Evolutionary conservation across 441 rosid species (phyloP).

Genomic region (Pelargonium exstipulatum): DNA sequence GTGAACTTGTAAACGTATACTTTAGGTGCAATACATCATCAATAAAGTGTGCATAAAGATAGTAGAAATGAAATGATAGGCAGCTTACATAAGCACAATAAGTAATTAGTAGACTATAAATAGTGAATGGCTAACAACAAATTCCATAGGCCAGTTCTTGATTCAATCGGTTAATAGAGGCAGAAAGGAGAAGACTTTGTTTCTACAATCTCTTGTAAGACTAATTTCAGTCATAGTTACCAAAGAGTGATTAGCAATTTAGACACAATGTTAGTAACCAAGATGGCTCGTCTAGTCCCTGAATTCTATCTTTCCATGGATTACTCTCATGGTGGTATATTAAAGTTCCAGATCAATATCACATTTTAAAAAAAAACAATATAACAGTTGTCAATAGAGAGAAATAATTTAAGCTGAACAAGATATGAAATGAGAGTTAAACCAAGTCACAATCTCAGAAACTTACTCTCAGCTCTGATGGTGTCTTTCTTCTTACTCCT

Average conservation of each 20-base stretch:
- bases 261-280: background rate
- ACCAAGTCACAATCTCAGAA: conserved; percentile 6
- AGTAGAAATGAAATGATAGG: background rate
- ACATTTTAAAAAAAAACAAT: background rate
- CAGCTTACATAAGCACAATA: background rate
- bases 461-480: conserved; percentile 66
- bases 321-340: background rate
- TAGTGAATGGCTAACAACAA: background rate
- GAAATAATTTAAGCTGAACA: background rate
- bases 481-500: conserved; percentile 58
- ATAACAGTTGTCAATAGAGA: background rate
- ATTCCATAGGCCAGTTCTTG: background rate
- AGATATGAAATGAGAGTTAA: background rate
- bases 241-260: conserved; percentile 2
- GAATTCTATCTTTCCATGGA: background rate
- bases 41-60: background rate
- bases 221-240: background rate
- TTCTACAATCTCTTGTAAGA: background rate
- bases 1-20: background rate
- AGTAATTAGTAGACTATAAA: background rate
- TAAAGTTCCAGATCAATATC: background rate
- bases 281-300: background rate
- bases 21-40: background rate
- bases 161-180: background rate
- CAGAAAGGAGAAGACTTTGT: background rate